Base-by-base conservation (phyloP, 805 yeast genomes). In the Novakomyces olei region DNA sequence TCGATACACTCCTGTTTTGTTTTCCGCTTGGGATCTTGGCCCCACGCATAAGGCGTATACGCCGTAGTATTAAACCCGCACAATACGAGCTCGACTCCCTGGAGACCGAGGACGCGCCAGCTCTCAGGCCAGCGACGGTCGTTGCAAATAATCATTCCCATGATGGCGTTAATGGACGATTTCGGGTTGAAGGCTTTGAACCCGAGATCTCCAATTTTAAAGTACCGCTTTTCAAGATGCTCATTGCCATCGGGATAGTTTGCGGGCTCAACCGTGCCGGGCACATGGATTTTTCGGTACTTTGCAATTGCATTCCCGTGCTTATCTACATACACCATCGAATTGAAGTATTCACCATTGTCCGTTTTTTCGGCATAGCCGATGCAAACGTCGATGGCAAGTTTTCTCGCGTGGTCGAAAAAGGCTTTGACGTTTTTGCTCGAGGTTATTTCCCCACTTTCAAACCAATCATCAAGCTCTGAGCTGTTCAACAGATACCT, bases 91-190 rank as follows among this genome's bases (percentile, higher is more conserved):
- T 55, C 60, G 54, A 54, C 50, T 5, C 59, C 60, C 42, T 55
- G 60, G 8, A 55, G 39, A 8, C 55, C 59, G 34, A 53, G 54
- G 24, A 40, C 35, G 42, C 60, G 50, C 60, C 60, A 55, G 10
- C 59, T 53, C 35, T 55, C 60, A 4, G 57, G 57, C 60, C 60
- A 55, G 42, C 59, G 53, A 39, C 60, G 46, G 37, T 55, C 60
- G 36, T 55, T 55, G 41, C 60, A 55, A 14, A 55, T 55, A 32
- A 55, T 39, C 51, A 50, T 49, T 28, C 60, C 59, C 16, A 50
- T 39, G 15, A 53, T 55, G 18, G 17, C 36, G 18, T 17, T 19
- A 28, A 16, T 15, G 10, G 20, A 17, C 2, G 33, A 14, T 17
- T 52, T 39, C 19, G 55, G 40, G 34, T 47, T 44, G 24, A 49